Conservation (phyloP, 139 green algal species). For the Chlamydomonas asymmetrica region DNA sequence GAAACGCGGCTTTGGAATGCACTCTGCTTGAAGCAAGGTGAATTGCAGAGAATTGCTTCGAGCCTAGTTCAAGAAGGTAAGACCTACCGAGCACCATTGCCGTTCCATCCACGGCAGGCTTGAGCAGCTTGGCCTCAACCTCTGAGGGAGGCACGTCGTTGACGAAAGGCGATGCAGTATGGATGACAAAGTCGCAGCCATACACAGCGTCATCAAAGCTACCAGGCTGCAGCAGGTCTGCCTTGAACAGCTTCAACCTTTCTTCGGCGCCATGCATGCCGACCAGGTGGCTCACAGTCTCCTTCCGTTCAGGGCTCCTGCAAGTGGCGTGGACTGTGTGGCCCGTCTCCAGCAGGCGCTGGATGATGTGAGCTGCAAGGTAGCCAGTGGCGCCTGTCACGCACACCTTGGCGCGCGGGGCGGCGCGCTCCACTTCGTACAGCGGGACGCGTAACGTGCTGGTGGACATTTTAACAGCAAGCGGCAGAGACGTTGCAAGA, state of each 20-base stretch:
- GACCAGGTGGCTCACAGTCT: constrained; percentile 23
- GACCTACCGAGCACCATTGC: constrained; percentile 56
- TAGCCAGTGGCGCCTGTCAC: constrained; percentile 27
- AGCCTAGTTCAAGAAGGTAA: background rate
- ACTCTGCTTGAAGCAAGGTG: background rate
- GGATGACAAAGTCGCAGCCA: constrained; percentile 61
- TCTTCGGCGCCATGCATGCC: constrained; percentile 45
- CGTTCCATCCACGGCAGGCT: constrained; percentile 50
- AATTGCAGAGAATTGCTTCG: background rate
- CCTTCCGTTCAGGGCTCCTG: constrained; percentile 21
- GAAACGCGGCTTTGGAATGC: background rate
- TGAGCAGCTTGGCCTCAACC: constrained; percentile 9
- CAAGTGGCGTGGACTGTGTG: constrained; percentile 49
- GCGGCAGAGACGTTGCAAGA: no score
- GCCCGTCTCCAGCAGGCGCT: constrained; percentile 47
- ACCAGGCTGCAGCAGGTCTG: constrained; percentile 37
- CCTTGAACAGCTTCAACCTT: constrained; percentile 52
- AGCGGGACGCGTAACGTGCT: constrained; percentile 6
- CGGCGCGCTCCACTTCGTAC: background rate
- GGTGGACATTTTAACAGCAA: no score
- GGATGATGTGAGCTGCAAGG: constrained; percentile 2
- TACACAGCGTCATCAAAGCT: constrained; percentile 40
- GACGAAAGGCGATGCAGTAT: constrained; percentile 56
- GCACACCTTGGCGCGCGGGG: background rate
- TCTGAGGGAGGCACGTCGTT: background rate